Conservation (phyloP, 768 basidiomycete species). For the Boletus tomentosulus region DNA sequence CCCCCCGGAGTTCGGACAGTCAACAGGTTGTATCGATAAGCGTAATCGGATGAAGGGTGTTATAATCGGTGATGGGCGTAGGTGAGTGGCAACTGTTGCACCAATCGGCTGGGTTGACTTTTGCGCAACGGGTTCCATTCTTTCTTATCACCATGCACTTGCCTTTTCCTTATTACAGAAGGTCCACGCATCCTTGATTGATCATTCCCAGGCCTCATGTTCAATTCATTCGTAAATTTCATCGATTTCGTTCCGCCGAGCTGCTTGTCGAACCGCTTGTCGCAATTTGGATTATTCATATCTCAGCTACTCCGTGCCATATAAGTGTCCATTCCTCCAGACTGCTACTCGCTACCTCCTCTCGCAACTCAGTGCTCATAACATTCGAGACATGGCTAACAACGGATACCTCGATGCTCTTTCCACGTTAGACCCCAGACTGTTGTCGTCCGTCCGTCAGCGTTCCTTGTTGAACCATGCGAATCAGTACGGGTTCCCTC, state of each 20-base stretch:
- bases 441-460: background rate
- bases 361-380: background rate
- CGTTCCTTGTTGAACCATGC: background rate
- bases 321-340: background rate
- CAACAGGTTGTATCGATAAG: background rate
- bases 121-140: background rate
- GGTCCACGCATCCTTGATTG: background rate
- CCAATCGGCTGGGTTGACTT: background rate
- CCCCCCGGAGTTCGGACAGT: background rate
- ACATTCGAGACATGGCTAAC: background rate
- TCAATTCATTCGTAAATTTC: background rate
- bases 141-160: no score
- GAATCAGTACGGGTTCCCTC: slow-evolving; percentile 7
- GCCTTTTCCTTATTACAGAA: background rate
- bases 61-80: background rate
- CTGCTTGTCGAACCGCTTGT: background rate
- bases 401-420: background rate
- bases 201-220: background rate
- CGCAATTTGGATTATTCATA: background rate
- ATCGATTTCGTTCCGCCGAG: background rate
- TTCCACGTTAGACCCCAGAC: background rate
- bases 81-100: background rate
- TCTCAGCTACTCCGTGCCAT: background rate
- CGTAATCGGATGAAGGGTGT: background rate
- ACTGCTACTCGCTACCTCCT: background rate